Percentiles rank a stretch among this genome's conserved stretches.
Evolutionary conservation across 2,329 filamentous ascomycete species (phyloP).

Genomic region (Tolypocladium tundrense): DNA sequence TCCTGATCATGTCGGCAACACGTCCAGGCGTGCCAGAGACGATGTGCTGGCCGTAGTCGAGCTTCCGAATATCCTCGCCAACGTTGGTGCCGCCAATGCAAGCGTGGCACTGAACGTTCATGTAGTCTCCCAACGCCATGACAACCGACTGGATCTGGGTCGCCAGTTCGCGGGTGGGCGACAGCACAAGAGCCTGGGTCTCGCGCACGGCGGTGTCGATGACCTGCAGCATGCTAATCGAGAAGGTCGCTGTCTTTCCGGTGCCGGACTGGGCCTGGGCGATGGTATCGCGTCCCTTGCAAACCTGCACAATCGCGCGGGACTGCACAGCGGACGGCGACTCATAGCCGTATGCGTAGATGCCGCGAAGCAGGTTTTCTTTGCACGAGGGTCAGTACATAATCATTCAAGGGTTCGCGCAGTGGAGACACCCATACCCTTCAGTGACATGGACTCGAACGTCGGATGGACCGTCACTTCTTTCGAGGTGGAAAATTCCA

Average conservation of each 20-base stretch:
- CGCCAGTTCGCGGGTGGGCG: conserved; percentile 89
- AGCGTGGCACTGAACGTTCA: conserved; percentile 98
- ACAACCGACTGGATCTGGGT: conserved; percentile 98
- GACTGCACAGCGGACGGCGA: conserved; percentile 97
- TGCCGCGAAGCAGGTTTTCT: conserved; percentile 91
- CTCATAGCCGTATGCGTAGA: conserved; percentile 98
- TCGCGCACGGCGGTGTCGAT: conserved; percentile 90
- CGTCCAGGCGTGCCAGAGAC: conserved; percentile 96
- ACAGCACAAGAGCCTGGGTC: conserved; percentile 89
- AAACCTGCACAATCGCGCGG: conserved; percentile 95
- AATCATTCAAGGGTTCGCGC: no score
- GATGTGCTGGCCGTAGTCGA: conserved; percentile 95
- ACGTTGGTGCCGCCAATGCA: conserved; percentile 98
- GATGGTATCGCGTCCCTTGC: conserved; percentile 97
- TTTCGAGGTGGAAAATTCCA: conserved; percentile 97
- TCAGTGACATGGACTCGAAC: conserved; percentile 92
- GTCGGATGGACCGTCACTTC: conserved; percentile 93
- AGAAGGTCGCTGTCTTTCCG: conserved; percentile 94
- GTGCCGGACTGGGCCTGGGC: conserved; percentile 96
- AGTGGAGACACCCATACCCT: conserved; percentile 40
- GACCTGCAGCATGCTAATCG: conserved; percentile 90
- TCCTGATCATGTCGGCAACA: conserved; percentile 59
- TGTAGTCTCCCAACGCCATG: conserved; percentile 99
- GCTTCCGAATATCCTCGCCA: conserved; percentile 92
- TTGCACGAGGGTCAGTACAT: neutral